Percentiles rank a stretch among this genome's conserved stretches.
Evolutionary conservation across 129 eudicot species (phyloP).

Genomic region (Deinandra increscens): DNA sequence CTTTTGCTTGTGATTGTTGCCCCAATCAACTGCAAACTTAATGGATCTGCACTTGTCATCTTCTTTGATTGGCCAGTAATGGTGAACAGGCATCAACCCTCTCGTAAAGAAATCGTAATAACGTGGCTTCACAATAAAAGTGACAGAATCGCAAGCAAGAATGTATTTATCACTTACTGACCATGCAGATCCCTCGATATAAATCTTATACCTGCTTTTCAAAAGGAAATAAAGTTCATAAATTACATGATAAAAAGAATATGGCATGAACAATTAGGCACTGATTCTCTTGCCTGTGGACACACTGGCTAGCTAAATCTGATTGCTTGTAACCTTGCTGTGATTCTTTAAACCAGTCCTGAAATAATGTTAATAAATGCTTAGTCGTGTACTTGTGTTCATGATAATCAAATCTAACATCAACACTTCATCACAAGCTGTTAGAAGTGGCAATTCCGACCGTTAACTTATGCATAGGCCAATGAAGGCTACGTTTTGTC

Average conservation of each 20-base stretch:
- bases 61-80: constrained; percentile 78
- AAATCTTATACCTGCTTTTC: constrained; percentile 69
- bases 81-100: constrained; percentile 67
- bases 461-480: neutral
- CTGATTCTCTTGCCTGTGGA: constrained; percentile 45
- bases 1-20: constrained; percentile 62
- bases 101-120: constrained; percentile 80
- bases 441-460: neutral
- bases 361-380: constrained; percentile 9
- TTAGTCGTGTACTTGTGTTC: neutral
- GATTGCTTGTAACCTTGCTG: constrained; percentile 54
- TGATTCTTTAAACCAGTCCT: constrained; percentile 61
- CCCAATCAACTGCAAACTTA: constrained; percentile 87
- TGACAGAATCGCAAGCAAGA: constrained; percentile 79
- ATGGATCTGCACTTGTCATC: constrained; percentile 59
- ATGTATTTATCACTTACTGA: constrained; percentile 90
- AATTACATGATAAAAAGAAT: neutral
- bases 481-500: neutral
- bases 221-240: neutral
- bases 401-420: constrained; percentile 3
- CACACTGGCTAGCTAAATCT: constrained; percentile 71
- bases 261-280: neutral
- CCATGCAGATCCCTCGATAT: constrained; percentile 85
- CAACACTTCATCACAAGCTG: neutral
- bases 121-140: constrained; percentile 60